Conservation (phyloP, 305 asterid species). For the Striga hermonthica region DNA sequence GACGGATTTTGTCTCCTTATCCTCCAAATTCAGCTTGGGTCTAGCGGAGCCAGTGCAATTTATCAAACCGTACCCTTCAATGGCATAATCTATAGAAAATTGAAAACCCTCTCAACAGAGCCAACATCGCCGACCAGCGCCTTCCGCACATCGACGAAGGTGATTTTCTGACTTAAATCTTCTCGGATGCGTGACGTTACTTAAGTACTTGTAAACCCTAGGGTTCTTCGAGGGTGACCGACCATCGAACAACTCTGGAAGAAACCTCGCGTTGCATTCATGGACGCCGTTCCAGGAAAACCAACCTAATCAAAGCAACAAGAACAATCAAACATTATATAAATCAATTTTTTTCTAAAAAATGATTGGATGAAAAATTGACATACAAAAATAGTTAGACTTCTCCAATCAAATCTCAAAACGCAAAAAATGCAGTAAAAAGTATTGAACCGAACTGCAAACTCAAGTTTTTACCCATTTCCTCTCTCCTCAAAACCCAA, state of each 20-base stretch:
- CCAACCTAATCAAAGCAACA: conserved; percentile 56
- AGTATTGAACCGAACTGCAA: no score
- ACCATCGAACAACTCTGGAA: conserved; percentile 85
- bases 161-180: conserved; percentile 60
- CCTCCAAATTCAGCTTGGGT: conserved; percentile 75
- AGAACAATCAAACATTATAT: no score
- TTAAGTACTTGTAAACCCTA: conserved; percentile 65
- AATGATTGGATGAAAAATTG: conserved; percentile 1
- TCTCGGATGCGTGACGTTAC: conserved; percentile 77
- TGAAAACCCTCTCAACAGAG: conserved; percentile 79
- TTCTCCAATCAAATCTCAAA: no score
- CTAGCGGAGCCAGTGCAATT: conserved; percentile 64
- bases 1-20: conserved; percentile 57
- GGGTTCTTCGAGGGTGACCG: conserved; percentile 81
- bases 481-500: no score
- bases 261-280: conserved; percentile 65
- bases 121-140: conserved; percentile 83
- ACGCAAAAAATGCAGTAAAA: no score
- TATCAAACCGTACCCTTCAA: conserved; percentile 86
- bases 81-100: no score
- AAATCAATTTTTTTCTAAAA: not conserved
- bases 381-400: conserved; percentile 85
- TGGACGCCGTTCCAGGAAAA: conserved; percentile 80
- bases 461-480: no score
- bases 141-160: conserved; percentile 81